A percentile compares a stretch with the other conserved stretches of the same genome.
phyloP scores from a whole-genome alignment of 148 eudicot species.

The Cornus kousa region DNA sequence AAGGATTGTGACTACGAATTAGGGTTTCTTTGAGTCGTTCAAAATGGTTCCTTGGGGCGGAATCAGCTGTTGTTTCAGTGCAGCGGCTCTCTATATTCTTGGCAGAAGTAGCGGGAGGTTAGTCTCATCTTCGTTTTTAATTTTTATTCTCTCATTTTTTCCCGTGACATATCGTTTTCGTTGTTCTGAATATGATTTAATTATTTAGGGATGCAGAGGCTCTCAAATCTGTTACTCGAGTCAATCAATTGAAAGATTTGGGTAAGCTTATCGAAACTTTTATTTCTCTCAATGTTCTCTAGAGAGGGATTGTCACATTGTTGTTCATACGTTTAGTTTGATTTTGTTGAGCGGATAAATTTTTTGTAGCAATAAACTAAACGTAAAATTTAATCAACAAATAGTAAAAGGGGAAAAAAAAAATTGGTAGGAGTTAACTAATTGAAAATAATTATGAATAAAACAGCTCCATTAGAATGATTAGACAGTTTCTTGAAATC shows the following conservation, averaged over 20 bases:
- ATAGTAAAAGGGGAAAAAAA: too few species aligned
- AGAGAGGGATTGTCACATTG: too few species aligned
- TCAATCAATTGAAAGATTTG: slow-evolving; percentile 83
- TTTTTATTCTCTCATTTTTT: background rate
- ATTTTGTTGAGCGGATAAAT: too few species aligned
- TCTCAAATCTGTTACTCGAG: slow-evolving; percentile 73
- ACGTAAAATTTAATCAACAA: too few species aligned
- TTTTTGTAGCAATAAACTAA: too few species aligned
- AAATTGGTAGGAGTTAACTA: background rate
- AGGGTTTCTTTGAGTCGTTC: slow-evolving; percentile 14
- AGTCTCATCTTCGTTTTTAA: background rate
- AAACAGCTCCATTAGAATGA: too few species aligned
- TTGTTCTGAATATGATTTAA: background rate
- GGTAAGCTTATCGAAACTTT: slow-evolving; percentile 34
- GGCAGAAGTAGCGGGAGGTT: slow-evolving; percentile 93
- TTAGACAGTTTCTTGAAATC: background rate
- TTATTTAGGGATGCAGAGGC: slow-evolving; percentile 74
- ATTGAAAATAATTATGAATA: background rate
- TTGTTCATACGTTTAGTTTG: too few species aligned
- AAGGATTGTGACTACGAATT: background rate
- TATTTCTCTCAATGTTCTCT: too few species aligned
- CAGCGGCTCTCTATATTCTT: slow-evolving; percentile 84
- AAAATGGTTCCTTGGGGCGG: slow-evolving; percentile 94
- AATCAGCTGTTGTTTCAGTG: slow-evolving; percentile 78
- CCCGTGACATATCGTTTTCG: background rate